Evolutionary conservation across 2,329 filamentous ascomycete genomes (phyloP).

Genomic region (Diplodia mutila): DNA sequence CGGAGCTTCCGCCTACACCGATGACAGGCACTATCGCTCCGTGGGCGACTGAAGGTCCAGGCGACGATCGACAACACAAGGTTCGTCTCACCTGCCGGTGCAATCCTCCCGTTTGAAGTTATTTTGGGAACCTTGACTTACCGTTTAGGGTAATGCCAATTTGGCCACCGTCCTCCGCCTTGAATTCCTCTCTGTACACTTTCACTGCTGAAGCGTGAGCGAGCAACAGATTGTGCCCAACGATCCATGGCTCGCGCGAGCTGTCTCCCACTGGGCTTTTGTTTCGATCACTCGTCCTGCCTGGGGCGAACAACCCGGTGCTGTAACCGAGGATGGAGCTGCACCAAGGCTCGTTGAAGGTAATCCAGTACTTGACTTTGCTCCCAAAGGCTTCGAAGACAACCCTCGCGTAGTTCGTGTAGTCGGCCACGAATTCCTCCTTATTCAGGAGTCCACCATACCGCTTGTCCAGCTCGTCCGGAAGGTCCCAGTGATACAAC

Average conservation of each 20-base stretch:
- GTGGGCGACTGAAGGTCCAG: constrained; percentile 6
- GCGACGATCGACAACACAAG: constrained; percentile 19
- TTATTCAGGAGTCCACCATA: constrained; percentile 83
- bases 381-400: constrained; percentile 73
- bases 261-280: constrained; percentile 75
- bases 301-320: constrained; percentile 77
- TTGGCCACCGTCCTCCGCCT: constrained; percentile 69
- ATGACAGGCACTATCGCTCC: background rate
- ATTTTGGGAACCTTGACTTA: constrained; percentile 39
- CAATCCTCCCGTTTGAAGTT: constrained; percentile 14
- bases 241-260: constrained; percentile 78
- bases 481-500: constrained; percentile 50
- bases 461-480: constrained; percentile 72
- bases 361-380: constrained; percentile 86
- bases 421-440: constrained; percentile 81
- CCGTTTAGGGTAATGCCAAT: constrained; percentile 89
- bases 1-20: background rate
- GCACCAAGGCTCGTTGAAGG: constrained; percentile 90
- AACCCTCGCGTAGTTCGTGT: constrained; percentile 74
- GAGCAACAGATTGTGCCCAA: constrained; percentile 77
- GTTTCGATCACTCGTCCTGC: constrained; percentile 74
- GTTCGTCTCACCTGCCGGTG: constrained; percentile 12
- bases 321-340: constrained; percentile 79
- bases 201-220: constrained; percentile 82
- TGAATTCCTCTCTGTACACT: constrained; percentile 81